These are phyloP conservation scores for Paxillus involutus DNA, from an alignment of 768 basidiomycete genomes.

Conservation along the genomic window DNA sequence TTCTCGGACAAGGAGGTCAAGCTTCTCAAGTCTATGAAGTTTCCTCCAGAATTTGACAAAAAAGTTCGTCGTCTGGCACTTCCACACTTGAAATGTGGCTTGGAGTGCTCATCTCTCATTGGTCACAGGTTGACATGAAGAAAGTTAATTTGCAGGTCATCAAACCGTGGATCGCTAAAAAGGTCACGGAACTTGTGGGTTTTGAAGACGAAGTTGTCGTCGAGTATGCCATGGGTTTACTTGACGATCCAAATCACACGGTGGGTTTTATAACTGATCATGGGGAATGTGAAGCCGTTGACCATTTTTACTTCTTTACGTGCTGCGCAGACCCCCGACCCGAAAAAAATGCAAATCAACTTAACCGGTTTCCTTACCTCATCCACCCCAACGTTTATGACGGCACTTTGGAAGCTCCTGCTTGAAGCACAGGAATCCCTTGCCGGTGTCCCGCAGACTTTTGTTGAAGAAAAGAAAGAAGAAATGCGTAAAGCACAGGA, in stretches of 20 bases:
- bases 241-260: conserved; percentile 85
- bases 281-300: not conserved
- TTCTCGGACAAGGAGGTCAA: conserved; percentile 96
- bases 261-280: conserved; percentile 42
- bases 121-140: conserved; percentile 80
- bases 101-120: not conserved
- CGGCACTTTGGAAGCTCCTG: conserved; percentile 84
- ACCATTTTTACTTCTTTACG: not conserved
- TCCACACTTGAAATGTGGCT: not conserved
- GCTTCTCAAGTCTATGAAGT: conserved; percentile 86
- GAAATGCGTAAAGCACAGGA: conserved; percentile 77
- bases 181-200: conserved; percentile 85
- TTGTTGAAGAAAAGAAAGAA: conserved; percentile 90
- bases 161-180: conserved; percentile 93
- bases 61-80: conserved; percentile 51
- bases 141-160: conserved; percentile 94
- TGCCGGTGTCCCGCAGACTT: conserved; percentile 86
- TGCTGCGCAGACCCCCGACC: conserved; percentile 72
- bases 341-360: conserved; percentile 93
- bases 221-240: conserved; percentile 92
- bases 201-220: conserved; percentile 97
- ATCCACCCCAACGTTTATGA: conserved; percentile 86
- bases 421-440: conserved; percentile 89
- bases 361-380: conserved; percentile 90
- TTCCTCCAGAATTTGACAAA: conserved; percentile 85